A percentile compares a stretch with the other conserved stretches of the same genome.
These are phyloP conservation scores for Oryza nivara DNA, from an alignment of 176 grass and related monocot genomes.

Conservation along the genomic window DNA sequence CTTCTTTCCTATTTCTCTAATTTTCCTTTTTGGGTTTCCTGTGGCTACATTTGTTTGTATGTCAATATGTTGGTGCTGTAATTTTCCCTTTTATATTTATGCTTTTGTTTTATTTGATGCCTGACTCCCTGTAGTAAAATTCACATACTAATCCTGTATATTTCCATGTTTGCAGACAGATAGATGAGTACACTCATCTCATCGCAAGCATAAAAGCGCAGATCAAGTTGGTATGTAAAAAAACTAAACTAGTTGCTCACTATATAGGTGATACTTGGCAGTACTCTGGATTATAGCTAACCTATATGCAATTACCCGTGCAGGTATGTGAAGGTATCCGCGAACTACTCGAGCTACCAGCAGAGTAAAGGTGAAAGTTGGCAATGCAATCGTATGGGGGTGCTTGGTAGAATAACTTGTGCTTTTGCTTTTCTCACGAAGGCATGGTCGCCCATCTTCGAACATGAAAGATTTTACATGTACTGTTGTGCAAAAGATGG, in stretches of 20 bases:
- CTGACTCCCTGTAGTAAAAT: not conserved
- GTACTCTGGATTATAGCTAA: not conserved
- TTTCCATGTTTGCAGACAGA: constrained; percentile 64
- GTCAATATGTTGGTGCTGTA: constrained; percentile 12
- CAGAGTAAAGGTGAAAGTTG: constrained; percentile 38
- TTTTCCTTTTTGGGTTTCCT: not conserved
- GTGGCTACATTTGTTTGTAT: not conserved
- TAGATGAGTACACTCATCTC: constrained; percentile 89
- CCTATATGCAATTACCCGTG: not conserved
- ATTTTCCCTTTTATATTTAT: not conserved
- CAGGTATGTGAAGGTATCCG: constrained; percentile 87
- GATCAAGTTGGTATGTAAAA: constrained; percentile 73
- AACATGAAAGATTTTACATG: not conserved
- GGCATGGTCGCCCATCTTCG: not conserved
- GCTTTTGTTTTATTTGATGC: not conserved
- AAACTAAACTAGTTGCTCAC: not conserved
- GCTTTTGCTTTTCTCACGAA: not conserved
- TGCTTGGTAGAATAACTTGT: not conserved
- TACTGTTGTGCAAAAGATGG: not conserved
- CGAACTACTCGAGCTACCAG: constrained; percentile 67
- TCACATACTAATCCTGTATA: not conserved
- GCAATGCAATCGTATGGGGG: not conserved
- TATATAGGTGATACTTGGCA: not conserved
- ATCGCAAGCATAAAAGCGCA: constrained; percentile 87
- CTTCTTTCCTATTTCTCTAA: not conserved